A percentile compares a stretch with the other conserved stretches of the same genome.
phyloP scores from a whole-genome alignment of 2,329 filamentous ascomycete species.

The Fusarium papillatum region DNA sequence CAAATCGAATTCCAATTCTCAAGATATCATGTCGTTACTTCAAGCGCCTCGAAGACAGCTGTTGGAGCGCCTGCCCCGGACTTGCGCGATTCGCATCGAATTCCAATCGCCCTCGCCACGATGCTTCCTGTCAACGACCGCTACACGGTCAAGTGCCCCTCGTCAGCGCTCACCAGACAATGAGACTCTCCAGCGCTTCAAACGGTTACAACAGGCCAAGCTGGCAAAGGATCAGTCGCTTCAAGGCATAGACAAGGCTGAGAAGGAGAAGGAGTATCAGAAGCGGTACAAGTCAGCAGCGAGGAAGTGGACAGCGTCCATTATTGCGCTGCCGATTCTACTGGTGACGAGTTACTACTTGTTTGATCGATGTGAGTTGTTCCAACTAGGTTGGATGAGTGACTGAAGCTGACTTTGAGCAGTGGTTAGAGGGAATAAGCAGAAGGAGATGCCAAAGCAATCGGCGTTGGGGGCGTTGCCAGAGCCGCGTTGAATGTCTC shows the following conservation, averaged over 20 bases:
- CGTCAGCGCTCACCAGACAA: background rate
- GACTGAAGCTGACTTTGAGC: background rate
- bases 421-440: conserved; percentile 50
- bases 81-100: background rate
- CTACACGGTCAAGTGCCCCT: background rate
- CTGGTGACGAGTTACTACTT: conserved; percentile 68
- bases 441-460: conserved; percentile 37
- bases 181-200: background rate
- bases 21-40: conserved; percentile 11
- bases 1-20: background rate
- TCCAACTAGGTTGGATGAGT: too few species aligned
- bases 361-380: conserved; percentile 62
- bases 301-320: conserved; percentile 59
- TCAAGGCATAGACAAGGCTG: conserved; percentile 31
- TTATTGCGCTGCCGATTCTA: conserved; percentile 67
- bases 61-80: background rate
- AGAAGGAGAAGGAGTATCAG: conserved; percentile 53
- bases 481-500: background rate
- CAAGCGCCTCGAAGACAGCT: conserved; percentile 3
- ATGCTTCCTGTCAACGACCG: conserved; percentile 26
- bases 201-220: conserved; percentile 26
- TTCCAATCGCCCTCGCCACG: conserved; percentile 5
- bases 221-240: conserved; percentile 31
- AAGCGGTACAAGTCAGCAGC: conserved; percentile 58
- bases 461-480: background rate